Evolutionary conservation across 2,329 filamentous ascomycete genomes (phyloP).

Genomic region (Aspergillus pseudotamarii): DNA sequence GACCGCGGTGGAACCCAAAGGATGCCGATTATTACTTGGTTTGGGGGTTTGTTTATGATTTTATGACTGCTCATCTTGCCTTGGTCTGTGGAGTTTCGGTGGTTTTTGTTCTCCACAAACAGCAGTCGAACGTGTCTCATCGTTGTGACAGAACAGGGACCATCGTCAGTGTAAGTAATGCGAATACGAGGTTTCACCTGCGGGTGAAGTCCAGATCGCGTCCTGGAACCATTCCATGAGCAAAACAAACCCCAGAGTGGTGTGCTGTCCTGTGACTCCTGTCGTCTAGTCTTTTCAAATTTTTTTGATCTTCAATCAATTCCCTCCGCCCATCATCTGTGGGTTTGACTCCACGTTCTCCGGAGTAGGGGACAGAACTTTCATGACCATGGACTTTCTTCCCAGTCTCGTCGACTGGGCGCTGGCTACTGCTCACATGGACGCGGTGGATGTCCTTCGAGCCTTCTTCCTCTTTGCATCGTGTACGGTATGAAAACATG

Average conservation of each 20-base stretch:
- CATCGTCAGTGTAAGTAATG: conserved; percentile 1
- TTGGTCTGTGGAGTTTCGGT: conserved; percentile 12
- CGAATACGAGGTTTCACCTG: conserved; percentile 2
- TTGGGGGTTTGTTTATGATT: conserved; percentile 10
- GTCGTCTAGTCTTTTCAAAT: neutral
- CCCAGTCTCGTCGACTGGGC: conserved; percentile 15
- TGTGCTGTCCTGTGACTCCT: neutral
- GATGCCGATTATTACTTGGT: conserved; percentile 16
- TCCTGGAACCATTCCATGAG: neutral
- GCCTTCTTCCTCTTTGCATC: conserved; percentile 41
- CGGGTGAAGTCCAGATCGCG: neutral
- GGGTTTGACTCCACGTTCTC: neutral
- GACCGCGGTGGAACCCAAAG: conserved; percentile 19
- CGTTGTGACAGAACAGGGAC: conserved; percentile 12
- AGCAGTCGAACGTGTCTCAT: conserved; percentile 18
- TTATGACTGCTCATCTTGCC: conserved; percentile 21
- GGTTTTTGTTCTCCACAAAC: conserved; percentile 17
- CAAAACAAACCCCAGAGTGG: conserved; percentile 5
- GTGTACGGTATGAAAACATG: conserved; percentile 38
- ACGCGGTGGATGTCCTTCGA: conserved; percentile 39
- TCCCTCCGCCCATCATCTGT: conserved; percentile 1
- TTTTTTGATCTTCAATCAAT: neutral
- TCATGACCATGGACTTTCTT: conserved; percentile 18
- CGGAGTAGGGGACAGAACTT: neutral
- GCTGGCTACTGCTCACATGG: conserved; percentile 28